Percentiles rank a stretch among this genome's conserved stretches.
phyloP scores from a whole-genome alignment of 495 filamentous ascomycete genomes.

The Podospora anserina region DNA sequence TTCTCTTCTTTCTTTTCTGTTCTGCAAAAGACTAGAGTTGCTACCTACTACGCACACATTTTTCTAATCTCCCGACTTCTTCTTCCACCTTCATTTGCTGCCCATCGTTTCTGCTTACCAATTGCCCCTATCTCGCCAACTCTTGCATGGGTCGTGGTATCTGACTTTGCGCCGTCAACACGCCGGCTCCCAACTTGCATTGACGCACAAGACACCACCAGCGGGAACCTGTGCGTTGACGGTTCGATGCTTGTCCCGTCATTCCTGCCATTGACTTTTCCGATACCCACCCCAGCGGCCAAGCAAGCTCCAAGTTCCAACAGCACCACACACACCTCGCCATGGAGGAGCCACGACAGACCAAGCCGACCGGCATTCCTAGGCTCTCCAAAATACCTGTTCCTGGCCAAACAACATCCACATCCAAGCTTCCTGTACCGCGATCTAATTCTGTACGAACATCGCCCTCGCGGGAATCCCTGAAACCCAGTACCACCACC shows the following conservation, averaged over 20 bases:
- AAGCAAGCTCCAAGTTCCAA: background rate
- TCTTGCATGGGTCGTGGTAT: background rate
- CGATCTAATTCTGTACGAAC: constrained; percentile 30
- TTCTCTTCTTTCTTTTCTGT: background rate
- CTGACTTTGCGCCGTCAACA: constrained; percentile 10
- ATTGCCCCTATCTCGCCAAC: constrained; percentile 1
- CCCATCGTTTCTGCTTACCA: background rate
- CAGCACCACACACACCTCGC: constrained; percentile 13
- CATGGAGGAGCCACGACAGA: constrained; percentile 36
- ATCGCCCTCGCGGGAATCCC: constrained; percentile 31
- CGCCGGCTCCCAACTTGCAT: constrained; percentile 9
- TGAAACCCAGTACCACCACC: constrained; percentile 9
- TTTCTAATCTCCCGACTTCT: background rate
- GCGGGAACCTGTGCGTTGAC: constrained; percentile 16
- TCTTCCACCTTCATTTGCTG: background rate
- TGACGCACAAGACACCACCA: constrained; percentile 10
- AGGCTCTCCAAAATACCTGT: constrained; percentile 33
- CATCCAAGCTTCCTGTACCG: constrained; percentile 33
- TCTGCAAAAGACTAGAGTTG: background rate
- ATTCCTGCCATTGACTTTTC: background rate
- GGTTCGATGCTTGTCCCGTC: background rate
- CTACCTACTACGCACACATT: background rate
- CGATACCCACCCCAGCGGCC: background rate
- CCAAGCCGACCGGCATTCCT: constrained; percentile 28
- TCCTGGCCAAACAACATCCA: constrained; percentile 21